A percentile compares a stretch with the other conserved stretches of the same genome.
Evolutionary conservation across 2,329 filamentous ascomycete species (phyloP).

Genomic region (Ophiostoma sp.): DNA sequence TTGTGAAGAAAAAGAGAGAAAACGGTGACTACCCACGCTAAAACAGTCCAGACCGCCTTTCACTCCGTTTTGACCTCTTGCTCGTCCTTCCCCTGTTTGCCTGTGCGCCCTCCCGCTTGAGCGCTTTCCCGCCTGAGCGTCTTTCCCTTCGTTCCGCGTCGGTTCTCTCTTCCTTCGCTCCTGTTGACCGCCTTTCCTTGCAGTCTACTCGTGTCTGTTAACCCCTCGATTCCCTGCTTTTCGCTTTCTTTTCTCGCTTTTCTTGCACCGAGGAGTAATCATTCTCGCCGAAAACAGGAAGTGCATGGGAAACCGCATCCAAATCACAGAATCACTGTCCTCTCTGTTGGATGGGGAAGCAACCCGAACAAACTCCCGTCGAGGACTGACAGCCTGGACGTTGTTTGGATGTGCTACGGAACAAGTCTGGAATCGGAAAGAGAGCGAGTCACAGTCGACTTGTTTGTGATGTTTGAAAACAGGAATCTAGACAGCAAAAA

Average conservation of each 20-base stretch:
- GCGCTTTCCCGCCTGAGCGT: constrained; percentile 1
- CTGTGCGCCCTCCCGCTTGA: background rate
- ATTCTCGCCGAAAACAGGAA: background rate
- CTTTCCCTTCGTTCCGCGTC: background rate
- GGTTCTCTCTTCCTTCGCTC: constrained; percentile 10
- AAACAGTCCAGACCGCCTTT: constrained; percentile 11
- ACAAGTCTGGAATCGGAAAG: background rate
- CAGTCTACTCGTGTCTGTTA: background rate
- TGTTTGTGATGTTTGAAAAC: background rate
- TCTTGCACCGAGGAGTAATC: background rate
- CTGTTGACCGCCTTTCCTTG: constrained; percentile 17
- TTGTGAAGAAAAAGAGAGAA: background rate
- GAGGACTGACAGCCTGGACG: background rate
- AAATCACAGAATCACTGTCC: background rate
- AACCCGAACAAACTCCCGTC: background rate
- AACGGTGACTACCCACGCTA: constrained; percentile 10
- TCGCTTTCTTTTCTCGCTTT: background rate
- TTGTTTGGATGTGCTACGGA: background rate
- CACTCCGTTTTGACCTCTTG: constrained; percentile 8
- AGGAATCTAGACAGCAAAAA: background rate
- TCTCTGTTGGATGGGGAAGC: background rate
- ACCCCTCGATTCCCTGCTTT: background rate
- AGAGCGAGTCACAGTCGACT: background rate
- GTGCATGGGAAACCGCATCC: background rate
- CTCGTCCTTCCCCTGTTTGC: background rate